These are phyloP conservation scores for Pezicula radicicola DNA, from an alignment of 2,329 filamentous ascomycete species.

Conservation along the genomic window DNA sequence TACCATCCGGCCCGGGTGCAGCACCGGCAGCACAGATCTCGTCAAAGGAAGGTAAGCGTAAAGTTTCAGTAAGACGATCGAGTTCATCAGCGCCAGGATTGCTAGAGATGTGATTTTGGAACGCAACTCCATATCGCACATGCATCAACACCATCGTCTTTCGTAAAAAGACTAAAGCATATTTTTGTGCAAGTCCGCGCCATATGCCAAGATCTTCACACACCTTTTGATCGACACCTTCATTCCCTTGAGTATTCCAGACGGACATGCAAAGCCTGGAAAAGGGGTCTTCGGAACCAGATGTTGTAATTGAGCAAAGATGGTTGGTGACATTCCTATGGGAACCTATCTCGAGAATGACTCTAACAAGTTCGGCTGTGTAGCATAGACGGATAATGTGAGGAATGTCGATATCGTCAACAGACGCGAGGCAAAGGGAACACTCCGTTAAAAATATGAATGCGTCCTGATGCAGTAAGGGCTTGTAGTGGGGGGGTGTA, in stretches of 20 bases:
- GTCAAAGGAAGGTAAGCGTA: conserved; percentile 75
- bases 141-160: conserved; percentile 83
- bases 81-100: conserved; percentile 72
- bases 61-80: conserved; percentile 71
- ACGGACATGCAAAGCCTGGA: not conserved
- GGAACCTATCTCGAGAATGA: conserved; percentile 57
- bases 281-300: not conserved
- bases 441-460: conserved; percentile 82
- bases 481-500: conserved; percentile 36
- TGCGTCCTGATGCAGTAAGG: conserved; percentile 65
- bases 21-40: conserved; percentile 64
- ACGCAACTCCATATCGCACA: conserved; percentile 84
- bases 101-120: conserved; percentile 66
- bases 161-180: conserved; percentile 85
- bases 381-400: conserved; percentile 85
- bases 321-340: conserved; percentile 33
- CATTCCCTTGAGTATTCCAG: not conserved
- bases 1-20: conserved; percentile 1
- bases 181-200: conserved; percentile 68
- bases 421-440: conserved; percentile 65
- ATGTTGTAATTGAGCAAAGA: not conserved
- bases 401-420: conserved; percentile 69
- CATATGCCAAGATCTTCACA: conserved; percentile 51
- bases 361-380: conserved; percentile 85
- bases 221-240: not conserved